A percentile compares a stretch with the other conserved stretches of the same genome.
Conservation (phyloP, 2,329 filamentous ascomycete species). For the Alternaria gaisen region DNA sequence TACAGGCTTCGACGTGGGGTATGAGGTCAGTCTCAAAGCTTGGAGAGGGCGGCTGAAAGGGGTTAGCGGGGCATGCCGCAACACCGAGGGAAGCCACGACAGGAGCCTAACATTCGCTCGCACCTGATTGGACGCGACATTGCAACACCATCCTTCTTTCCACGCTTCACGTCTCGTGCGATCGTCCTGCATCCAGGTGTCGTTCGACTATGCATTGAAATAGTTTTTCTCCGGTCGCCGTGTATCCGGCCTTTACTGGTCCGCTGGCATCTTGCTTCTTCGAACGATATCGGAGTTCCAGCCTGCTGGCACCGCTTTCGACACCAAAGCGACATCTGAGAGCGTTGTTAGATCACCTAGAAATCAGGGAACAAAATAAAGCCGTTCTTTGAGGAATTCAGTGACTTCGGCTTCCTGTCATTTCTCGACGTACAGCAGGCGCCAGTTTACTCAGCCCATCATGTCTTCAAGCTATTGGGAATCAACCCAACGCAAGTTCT, state of each 20-base stretch:
- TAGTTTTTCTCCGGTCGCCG: not conserved
- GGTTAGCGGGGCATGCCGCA: slow-evolving; percentile 29
- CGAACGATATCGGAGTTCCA: not conserved
- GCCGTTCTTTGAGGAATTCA: not conserved
- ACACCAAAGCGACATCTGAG: not conserved
- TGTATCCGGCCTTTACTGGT: not conserved
- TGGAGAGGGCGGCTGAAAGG: slow-evolving; percentile 31
- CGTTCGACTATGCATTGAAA: not conserved
- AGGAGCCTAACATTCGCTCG: slow-evolving; percentile 18
- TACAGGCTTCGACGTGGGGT: slow-evolving; percentile 36
- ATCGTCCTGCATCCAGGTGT: not conserved
- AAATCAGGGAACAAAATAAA: not conserved
- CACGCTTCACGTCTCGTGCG: not conserved
- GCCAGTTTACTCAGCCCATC: slow-evolving; percentile 4
- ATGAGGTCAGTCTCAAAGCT: slow-evolving; percentile 41
- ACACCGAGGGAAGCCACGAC: slow-evolving; percentile 26
- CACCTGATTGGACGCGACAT: slow-evolving; percentile 27
- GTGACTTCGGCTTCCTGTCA: not conserved
- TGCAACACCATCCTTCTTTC: not conserved
- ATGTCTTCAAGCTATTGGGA: slow-evolving; percentile 99
- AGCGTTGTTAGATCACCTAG: not conserved
- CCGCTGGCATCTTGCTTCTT: not conserved
- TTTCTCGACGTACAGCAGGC: not conserved
- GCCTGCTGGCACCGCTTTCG: not conserved
- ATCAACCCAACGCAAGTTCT: slow-evolving; percentile 87